Evolutionary conservation across 2,329 filamentous ascomycete genomes (phyloP).

Genomic region (Juglanconis juglandina): DNA sequence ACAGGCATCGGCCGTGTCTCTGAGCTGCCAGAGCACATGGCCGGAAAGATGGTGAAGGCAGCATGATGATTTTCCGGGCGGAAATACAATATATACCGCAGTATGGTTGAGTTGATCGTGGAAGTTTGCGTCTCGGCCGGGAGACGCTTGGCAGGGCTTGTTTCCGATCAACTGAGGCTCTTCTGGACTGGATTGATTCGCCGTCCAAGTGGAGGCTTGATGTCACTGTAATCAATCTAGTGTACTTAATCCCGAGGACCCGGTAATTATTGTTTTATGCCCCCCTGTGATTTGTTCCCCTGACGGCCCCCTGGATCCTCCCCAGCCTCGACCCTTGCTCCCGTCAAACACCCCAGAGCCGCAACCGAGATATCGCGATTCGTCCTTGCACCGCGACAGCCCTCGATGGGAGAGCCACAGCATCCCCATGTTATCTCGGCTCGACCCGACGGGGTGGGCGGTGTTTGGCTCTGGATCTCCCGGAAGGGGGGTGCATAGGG

Average conservation of each 20-base stretch:
- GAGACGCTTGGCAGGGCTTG: not conserved
- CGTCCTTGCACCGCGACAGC: not conserved
- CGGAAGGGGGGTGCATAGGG: not conserved
- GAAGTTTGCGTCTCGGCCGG: slow-evolving; percentile 3
- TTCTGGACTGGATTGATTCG: not conserved
- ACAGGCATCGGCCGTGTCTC: too few species aligned
- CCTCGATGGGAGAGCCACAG: not conserved
- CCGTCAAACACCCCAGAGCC: slow-evolving; percentile 5
- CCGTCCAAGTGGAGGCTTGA: slow-evolving; percentile 4
- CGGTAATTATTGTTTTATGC: slow-evolving; percentile 1
- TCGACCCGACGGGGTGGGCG: slow-evolving; percentile 8
- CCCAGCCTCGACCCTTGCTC: not conserved
- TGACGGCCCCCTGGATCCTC: slow-evolving; percentile 2
- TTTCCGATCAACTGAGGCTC: slow-evolving; percentile 15
- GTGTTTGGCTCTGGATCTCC: not conserved
- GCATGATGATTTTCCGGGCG: too few species aligned
- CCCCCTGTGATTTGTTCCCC: slow-evolving; percentile 2
- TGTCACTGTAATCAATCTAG: slow-evolving; percentile 16
- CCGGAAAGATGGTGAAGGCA: too few species aligned
- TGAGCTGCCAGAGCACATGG: too few species aligned
- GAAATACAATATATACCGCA: too few species aligned
- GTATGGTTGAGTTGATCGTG: not conserved
- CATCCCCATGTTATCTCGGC: slow-evolving; percentile 15
- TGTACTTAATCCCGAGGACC: not conserved
- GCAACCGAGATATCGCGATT: slow-evolving; percentile 6